Conservation (phyloP, 2,329 filamentous ascomycete genomes). For the Ciborinia camelliae region DNA sequence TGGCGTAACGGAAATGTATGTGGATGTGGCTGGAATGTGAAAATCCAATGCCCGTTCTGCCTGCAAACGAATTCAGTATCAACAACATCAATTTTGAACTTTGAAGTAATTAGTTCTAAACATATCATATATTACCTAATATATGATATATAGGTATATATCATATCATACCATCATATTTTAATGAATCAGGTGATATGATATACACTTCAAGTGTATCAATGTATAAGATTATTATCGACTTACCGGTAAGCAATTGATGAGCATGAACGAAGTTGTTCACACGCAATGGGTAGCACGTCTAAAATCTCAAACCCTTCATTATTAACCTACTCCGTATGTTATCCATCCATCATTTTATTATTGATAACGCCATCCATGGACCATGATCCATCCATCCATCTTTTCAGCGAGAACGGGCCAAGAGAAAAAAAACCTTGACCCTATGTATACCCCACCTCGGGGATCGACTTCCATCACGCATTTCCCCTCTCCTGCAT, state of each 20-base stretch:
- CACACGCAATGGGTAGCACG: neutral
- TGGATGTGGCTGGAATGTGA: neutral
- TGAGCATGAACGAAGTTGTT: neutral
- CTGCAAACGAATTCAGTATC: neutral
- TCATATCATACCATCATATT: too few relatives aligned
- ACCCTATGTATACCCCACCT: constrained; percentile 12
- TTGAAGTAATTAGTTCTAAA: too few relatives aligned
- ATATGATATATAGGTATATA: too few relatives aligned
- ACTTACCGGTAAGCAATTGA: too few relatives aligned
- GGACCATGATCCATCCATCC: too few relatives aligned
- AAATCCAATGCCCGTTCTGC: neutral
- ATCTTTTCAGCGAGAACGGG: constrained; percentile 9
- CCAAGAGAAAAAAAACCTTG: neutral
- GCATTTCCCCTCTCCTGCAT: neutral
- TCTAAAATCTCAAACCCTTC: neutral
- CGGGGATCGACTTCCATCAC: neutral
- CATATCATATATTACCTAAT: too few relatives aligned
- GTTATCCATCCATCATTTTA: too few relatives aligned
- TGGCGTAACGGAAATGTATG: neutral
- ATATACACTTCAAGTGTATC: too few relatives aligned
- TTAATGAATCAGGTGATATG: too few relatives aligned
- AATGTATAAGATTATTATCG: too few relatives aligned
- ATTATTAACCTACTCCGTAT: neutral
- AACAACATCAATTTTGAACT: neutral
- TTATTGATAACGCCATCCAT: neutral